These are phyloP conservation scores for Paecilomyces sp. DNA, from an alignment of 2,329 filamentous ascomycete genomes.

Conservation along the genomic window DNA sequence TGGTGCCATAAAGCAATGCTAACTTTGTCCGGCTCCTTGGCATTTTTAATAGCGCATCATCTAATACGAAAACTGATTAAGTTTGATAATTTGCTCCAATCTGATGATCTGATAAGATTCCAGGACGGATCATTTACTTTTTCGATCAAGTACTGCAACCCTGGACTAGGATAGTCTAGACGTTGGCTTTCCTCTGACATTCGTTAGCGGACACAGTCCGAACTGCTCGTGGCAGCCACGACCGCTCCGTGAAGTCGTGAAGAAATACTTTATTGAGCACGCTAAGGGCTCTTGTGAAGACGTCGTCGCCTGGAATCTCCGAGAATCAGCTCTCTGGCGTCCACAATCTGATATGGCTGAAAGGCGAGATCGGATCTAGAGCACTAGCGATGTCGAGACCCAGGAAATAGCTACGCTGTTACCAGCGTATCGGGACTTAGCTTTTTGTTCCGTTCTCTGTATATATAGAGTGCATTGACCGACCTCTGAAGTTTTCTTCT, in stretches of 20 bases:
- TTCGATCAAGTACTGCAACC: background rate
- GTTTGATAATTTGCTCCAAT: background rate
- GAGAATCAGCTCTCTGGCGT: background rate
- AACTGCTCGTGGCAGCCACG: background rate
- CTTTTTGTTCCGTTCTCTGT: background rate
- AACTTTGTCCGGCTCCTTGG: background rate
- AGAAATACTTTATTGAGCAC: background rate
- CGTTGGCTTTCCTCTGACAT: background rate
- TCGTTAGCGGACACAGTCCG: background rate
- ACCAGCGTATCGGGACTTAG: background rate
- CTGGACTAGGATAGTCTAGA: background rate
- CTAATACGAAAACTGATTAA: background rate
- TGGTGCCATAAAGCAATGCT: background rate
- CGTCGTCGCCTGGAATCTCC: background rate
- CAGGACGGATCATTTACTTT: background rate
- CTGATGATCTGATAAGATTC: background rate
- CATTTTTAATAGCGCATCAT: background rate
- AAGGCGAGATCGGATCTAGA: background rate
- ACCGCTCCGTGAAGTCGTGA: background rate
- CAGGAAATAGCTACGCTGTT: background rate
- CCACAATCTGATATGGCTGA: background rate
- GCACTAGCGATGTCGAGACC: background rate
- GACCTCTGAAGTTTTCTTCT: no score
- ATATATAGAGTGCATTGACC: background rate
- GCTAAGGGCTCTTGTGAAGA: background rate